phyloP scores from a whole-genome alignment of 2,329 filamentous ascomycete genomes.

The Nigrospora oryzae region DNA sequence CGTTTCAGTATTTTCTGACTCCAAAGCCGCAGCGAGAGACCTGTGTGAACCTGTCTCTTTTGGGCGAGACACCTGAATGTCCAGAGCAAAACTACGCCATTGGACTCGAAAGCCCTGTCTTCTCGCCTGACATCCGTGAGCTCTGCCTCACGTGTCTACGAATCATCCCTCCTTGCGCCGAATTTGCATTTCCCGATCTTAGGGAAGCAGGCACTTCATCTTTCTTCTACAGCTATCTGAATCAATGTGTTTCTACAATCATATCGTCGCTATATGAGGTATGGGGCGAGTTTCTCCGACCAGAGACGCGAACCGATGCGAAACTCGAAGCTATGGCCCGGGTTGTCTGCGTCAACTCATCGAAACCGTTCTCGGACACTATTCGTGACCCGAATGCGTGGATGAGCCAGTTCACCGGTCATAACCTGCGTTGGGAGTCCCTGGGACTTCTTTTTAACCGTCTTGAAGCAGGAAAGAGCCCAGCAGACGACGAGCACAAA shows the following conservation, averaged over 20 bases:
- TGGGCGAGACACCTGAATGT: background rate
- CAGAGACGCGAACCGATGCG: conserved; percentile 10
- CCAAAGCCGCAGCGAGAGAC: background rate
- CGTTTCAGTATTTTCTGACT: too few species aligned
- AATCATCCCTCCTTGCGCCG: conserved; percentile 20
- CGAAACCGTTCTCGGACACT: conserved; percentile 24
- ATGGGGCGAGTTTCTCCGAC: conserved; percentile 19
- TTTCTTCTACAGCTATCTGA: conserved; percentile 22
- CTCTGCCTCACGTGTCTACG: conserved; percentile 28
- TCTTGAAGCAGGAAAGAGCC: conserved; percentile 6
- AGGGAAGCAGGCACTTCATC: background rate
- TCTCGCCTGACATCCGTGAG: conserved; percentile 20
- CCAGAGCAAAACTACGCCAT: conserved; percentile 2
- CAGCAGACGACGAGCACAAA: conserved; percentile 1
- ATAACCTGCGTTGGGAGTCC: conserved; percentile 33
- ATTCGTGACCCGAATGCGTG: conserved; percentile 25
- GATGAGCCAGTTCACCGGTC: conserved; percentile 28
- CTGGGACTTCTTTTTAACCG: conserved; percentile 27
- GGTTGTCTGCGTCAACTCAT: conserved; percentile 27
- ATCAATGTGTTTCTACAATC: conserved; percentile 16
- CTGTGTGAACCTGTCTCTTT: background rate
- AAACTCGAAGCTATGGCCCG: conserved; percentile 26
- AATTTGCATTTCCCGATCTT: conserved; percentile 6
- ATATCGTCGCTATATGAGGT: conserved; percentile 21
- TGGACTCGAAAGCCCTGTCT: background rate